These are phyloP conservation scores for carrot (Daucus carota) DNA, from an alignment of 129 eudicot genomes.

Conservation along the genomic window DH1_v3.0 NC_030385.2:9026001-9026500, in stretches of 20 bases:
- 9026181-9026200: too few relatives aligned
- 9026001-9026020: background rate
- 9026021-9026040: constrained; percentile 2
- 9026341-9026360: background rate
- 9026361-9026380: constrained; percentile 5
- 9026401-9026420: background rate
- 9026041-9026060: constrained; percentile 4
- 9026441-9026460: background rate
- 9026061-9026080: background rate
- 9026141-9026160: too few relatives aligned
- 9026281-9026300: background rate
- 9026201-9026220: background rate
- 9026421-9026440: background rate
- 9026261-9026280: constrained; percentile 3
- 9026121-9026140: background rate
- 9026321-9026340: constrained; percentile 9
- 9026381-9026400: background rate
- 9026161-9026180: too few relatives aligned
- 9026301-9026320: background rate
- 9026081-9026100: background rate
- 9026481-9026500: background rate
- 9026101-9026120: background rate
- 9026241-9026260: background rate
- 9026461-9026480: background rate
- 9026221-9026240: constrained; percentile 1